Percentiles rank a stretch among this genome's conserved stretches.
phyloP scores from a whole-genome alignment of 2,329 filamentous ascomycete species.

The Malbranchea cinnamomea region DNA sequence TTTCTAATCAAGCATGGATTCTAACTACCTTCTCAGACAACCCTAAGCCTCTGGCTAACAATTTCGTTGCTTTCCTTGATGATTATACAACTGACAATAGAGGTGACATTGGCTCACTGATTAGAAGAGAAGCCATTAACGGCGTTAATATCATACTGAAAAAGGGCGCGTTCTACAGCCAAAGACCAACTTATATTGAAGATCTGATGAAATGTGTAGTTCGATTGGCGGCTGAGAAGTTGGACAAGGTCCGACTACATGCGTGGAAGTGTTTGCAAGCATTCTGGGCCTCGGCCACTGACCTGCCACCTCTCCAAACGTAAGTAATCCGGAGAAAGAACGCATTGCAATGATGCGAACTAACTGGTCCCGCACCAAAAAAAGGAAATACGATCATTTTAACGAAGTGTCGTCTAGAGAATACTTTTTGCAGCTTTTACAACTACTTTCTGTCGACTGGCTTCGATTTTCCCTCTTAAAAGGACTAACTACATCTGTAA shows the following conservation, averaged over 20 bases:
- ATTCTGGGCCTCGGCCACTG: constrained; percentile 23
- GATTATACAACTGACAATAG: constrained; percentile 85
- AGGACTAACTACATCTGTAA: constrained; percentile 31
- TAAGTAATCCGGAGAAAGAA: no score
- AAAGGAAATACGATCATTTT: constrained; percentile 29
- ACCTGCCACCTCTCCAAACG: constrained; percentile 25
- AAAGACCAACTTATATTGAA: constrained; percentile 11
- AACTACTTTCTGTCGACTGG: constrained; percentile 22
- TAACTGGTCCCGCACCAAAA: no score
- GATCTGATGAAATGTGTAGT: constrained; percentile 32
- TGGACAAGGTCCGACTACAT: constrained; percentile 64
- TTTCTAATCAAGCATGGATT: not conserved
- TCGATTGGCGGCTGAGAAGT: constrained; percentile 70
- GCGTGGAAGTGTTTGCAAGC: constrained; percentile 30
- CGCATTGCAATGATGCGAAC: no score
- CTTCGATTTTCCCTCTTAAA: constrained; percentile 24
- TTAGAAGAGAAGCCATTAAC: constrained; percentile 63
- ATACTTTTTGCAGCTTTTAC: constrained; percentile 30
- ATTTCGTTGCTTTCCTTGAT: constrained; percentile 40
- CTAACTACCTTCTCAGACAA: constrained; percentile 16
- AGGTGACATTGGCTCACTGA: constrained; percentile 79
- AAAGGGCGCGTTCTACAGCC: constrained; percentile 8
- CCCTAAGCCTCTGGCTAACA: constrained; percentile 15
- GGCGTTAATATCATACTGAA: constrained; percentile 35
- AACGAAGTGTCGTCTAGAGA: constrained; percentile 28